Conservation (phyloP, 1,139 yeast species). For the Kurtzmaniella natalensis region DNA sequence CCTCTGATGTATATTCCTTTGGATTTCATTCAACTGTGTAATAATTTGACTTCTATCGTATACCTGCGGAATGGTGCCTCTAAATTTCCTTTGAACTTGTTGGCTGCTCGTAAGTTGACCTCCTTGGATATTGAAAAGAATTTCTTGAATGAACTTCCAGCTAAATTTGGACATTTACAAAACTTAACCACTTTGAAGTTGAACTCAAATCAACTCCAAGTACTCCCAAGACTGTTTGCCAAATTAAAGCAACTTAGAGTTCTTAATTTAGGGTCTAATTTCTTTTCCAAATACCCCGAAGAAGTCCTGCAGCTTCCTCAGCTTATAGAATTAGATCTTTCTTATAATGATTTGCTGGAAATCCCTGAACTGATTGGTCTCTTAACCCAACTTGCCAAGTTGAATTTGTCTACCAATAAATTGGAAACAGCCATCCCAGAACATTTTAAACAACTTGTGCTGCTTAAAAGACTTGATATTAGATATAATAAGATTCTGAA, state of each 20-base stretch:
- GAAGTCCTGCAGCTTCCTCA: slow-evolving; percentile 59
- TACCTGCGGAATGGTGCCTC: slow-evolving; percentile 74
- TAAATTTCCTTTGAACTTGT: slow-evolving; percentile 67
- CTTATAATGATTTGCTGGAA: slow-evolving; percentile 66
- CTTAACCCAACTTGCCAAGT: slow-evolving; percentile 56
- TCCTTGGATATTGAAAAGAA: slow-evolving; percentile 76
- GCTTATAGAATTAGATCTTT: slow-evolving; percentile 68
- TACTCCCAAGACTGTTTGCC: slow-evolving; percentile 61
- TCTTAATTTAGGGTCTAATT: slow-evolving; percentile 78
- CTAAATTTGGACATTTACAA: slow-evolving; percentile 47
- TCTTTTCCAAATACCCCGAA: slow-evolving; percentile 64
- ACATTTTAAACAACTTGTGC: slow-evolving; percentile 46
- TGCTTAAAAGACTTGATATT: slow-evolving; percentile 72
- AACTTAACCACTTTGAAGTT: slow-evolving; percentile 56
- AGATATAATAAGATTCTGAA: slow-evolving; percentile 68
- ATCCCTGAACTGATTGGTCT: slow-evolving; percentile 63
- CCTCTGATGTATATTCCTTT: slow-evolving; percentile 81
- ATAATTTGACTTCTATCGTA: slow-evolving; percentile 60
- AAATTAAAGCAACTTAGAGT: slow-evolving; percentile 51
- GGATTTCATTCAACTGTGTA: slow-evolving; percentile 82
- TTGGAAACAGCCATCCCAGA: slow-evolving; percentile 55
- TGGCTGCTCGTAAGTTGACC: slow-evolving; percentile 65
- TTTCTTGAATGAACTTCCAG: slow-evolving; percentile 61
- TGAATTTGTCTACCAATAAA: slow-evolving; percentile 73
- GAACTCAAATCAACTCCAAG: slow-evolving; percentile 68